Conservation (phyloP, 768 basidiomycete species). For the Boletus huronensis region DNA sequence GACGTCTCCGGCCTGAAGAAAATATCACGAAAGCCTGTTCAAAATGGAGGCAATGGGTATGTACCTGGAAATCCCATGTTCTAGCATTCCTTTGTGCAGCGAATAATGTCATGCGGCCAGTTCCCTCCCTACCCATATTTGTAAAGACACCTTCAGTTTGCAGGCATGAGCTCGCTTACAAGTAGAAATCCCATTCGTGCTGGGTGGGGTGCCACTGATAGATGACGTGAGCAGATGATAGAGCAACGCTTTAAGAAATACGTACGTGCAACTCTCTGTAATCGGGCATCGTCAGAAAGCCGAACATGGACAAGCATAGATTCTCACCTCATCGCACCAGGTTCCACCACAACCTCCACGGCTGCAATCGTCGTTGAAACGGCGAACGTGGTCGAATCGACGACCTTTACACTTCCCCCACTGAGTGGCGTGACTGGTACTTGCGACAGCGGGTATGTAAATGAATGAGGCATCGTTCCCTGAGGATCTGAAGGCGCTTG, state of each 20-base stretch:
- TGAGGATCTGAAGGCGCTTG: slow-evolving; percentile 33
- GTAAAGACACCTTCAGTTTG: background rate
- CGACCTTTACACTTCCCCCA: slow-evolving; percentile 57
- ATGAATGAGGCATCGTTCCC: slow-evolving; percentile 44
- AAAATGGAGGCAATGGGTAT: background rate
- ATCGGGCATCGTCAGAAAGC: background rate
- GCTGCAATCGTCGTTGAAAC: slow-evolving; percentile 49
- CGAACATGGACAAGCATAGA: too few species aligned
- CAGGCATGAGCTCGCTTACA: slow-evolving; percentile 34
- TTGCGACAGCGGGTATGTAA: slow-evolving; percentile 49
- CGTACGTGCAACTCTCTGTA: slow-evolving; percentile 54
- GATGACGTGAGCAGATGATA: background rate
- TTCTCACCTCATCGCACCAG: slow-evolving; percentile 53
- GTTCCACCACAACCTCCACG: slow-evolving; percentile 53
- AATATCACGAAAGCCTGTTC: background rate
- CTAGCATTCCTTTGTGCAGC: slow-evolving; percentile 49
- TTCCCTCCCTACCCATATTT: slow-evolving; percentile 41
- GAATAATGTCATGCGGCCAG: slow-evolving; percentile 54
- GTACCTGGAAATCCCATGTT: slow-evolving; percentile 57
- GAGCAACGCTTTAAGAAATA: background rate
- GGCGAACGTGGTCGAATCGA: slow-evolving; percentile 52
- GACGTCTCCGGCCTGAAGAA: slow-evolving; percentile 21
- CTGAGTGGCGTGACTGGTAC: slow-evolving; percentile 38
- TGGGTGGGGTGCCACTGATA: slow-evolving; percentile 66
- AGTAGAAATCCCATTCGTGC: slow-evolving; percentile 61